These are phyloP conservation scores for Salix koriyanagi DNA, from an alignment of 345 rosid species.

Conservation along the genomic window DNA sequence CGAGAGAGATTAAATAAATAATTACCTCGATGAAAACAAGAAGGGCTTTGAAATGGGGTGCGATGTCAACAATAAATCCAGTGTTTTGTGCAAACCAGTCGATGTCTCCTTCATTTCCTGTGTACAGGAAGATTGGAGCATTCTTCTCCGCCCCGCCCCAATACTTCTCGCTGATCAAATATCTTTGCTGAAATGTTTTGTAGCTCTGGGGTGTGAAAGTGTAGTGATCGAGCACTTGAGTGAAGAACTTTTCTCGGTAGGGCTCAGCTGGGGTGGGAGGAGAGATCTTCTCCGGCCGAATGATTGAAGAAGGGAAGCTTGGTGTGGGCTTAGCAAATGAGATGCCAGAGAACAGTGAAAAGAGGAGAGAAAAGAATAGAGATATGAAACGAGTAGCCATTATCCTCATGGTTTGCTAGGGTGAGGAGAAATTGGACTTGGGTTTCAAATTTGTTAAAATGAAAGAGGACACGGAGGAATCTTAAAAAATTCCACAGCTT, in stretches of 20 bases:
- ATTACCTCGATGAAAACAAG: slow-evolving; percentile 57
- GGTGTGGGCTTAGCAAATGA: slow-evolving; percentile 16
- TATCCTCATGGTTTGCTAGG: background rate
- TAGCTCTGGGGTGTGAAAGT: slow-evolving; percentile 47
- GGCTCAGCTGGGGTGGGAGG: slow-evolving; percentile 3
- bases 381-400: slow-evolving; percentile 10
- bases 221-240: slow-evolving; percentile 65
- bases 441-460: too few species aligned
- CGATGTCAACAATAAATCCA: slow-evolving; percentile 53
- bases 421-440: background rate
- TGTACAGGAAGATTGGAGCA: slow-evolving; percentile 56
- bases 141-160: slow-evolving; percentile 47
- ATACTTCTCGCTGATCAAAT: slow-evolving; percentile 38
- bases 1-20: background rate
- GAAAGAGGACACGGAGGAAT: background rate
- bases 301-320: slow-evolving; percentile 30
- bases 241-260: slow-evolving; percentile 41
- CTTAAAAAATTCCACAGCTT: background rate
- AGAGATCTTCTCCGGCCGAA: slow-evolving; percentile 23
- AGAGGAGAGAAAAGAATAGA: slow-evolving; percentile 7
- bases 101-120: slow-evolving; percentile 58
- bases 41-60: slow-evolving; percentile 52
- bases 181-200: slow-evolving; percentile 47
- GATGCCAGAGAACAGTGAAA: background rate
- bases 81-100: slow-evolving; percentile 64